Evolutionary conservation across 768 basidiomycete species (phyloP), one percentile per base, ranked within the genome.

Genomic region (Harrya chromipes): DNA sequence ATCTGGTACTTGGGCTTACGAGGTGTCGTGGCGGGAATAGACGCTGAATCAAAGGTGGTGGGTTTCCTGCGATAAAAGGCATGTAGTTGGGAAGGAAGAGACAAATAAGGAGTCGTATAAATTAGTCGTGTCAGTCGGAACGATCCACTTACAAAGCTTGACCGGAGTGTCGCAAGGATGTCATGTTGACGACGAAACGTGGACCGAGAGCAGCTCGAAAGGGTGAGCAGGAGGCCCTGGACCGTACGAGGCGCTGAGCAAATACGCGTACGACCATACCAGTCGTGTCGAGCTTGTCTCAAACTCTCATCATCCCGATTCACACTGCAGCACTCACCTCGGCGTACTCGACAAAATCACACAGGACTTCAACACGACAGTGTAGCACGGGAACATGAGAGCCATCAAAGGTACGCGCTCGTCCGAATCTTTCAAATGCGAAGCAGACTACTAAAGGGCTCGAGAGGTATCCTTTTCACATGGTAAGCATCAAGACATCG

Each of bases 381-480:
- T 20, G 6, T 34, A 39, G 21, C 37, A 43, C 40, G 4, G 34
- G 37, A 50, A 42, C 19, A 85, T 85, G 83, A 80, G 79, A 55
- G 83, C 84, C 31, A 80, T 84, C 58, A 82, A 80, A 74, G 81
- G 84, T 78, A 47, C 24, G 73, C 62, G 19, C 48, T 27, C 56
- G 21, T 49, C 34, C 40, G 20, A 52, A 41, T 19, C 31, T 50
- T 45, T 41, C 52, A 19, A 13, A 49, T 9, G 46, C 37, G 26
- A 54, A 42, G 24, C 36, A 51, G 40, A 52, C 47, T 29, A 47
- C 31, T 26, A 23, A 41, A 21, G 21, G 20, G 14, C 41, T 31
- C 39, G 29, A 29, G 41, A 87, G 85, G 85, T 42, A 70, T 85
- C 40, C 76, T 87, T 57, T 70, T 88, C 54, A 84, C 80, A 51